A percentile compares a stretch with the other conserved stretches of the same genome.
phyloP scores from a whole-genome alignment of 352 stramenopile genomes.

The Pythium insidiosum region DNA sequence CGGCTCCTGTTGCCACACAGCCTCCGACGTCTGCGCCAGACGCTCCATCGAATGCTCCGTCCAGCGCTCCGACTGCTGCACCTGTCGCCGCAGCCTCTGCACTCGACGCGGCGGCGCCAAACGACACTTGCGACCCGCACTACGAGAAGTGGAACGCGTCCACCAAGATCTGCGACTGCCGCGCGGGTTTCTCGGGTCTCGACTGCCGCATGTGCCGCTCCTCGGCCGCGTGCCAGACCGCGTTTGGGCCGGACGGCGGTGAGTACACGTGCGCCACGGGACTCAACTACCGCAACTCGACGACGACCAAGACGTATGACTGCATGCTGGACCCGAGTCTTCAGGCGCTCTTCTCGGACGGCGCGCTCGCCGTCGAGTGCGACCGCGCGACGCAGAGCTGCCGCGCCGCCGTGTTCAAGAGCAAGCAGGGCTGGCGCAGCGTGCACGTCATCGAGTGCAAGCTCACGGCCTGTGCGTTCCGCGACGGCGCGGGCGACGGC shows the following conservation, averaged over 20 bases:
- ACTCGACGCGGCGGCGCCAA: neutral
- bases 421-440: slow-evolving; percentile 27
- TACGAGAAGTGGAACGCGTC: slow-evolving; percentile 51
- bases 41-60: neutral
- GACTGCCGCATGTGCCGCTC: slow-evolving; percentile 53
- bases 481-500: slow-evolving; percentile 25
- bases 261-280: slow-evolving; percentile 32
- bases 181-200: slow-evolving; percentile 45
- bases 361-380: slow-evolving; percentile 52
- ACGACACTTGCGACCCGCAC: slow-evolving; percentile 31
- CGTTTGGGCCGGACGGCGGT: slow-evolving; percentile 19
- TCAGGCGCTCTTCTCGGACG: slow-evolving; percentile 55
- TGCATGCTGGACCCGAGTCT: slow-evolving; percentile 46
- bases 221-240: slow-evolving; percentile 20
- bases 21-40: neutral
- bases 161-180: slow-evolving; percentile 46
- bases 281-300: slow-evolving; percentile 37
- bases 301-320: slow-evolving; percentile 56
- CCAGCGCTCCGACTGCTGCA: neutral
- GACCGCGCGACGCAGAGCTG: slow-evolving; percentile 43
- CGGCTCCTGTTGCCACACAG: neutral
- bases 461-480: slow-evolving; percentile 43
- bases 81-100: neutral
- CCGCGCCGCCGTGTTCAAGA: slow-evolving; percentile 60
- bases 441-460: slow-evolving; percentile 69